These are phyloP conservation scores for Albugo candida DNA, from an alignment of 352 stramenopile species.

Conservation along the genomic window DNA sequence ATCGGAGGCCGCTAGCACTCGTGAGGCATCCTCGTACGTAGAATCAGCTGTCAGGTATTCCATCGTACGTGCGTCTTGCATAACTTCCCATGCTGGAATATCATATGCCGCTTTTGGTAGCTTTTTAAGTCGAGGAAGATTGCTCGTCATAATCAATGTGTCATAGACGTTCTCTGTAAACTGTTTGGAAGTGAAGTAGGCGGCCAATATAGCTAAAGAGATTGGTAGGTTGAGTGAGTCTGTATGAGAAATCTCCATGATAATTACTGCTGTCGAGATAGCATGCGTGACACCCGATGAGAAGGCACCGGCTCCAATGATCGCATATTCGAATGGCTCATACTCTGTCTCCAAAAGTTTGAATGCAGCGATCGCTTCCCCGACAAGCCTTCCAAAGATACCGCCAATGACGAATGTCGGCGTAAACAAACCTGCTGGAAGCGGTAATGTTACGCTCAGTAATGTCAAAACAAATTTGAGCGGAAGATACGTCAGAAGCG, in stretches of 20 bases:
- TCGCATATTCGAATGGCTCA: constrained; percentile 82
- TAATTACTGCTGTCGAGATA: constrained; percentile 85
- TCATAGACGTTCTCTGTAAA: constrained; percentile 87
- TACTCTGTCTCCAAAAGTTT: constrained; percentile 40
- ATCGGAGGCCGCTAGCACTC: constrained; percentile 22
- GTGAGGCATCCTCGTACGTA: constrained; percentile 35
- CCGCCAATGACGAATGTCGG: constrained; percentile 72
- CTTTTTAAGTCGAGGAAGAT: constrained; percentile 54
- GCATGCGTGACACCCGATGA: constrained; percentile 83
- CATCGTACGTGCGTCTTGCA: constrained; percentile 57
- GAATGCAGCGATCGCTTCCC: constrained; percentile 48
- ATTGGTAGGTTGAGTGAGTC: constrained; percentile 73
- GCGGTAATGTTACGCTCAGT: constrained; percentile 49
- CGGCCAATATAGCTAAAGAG: constrained; percentile 72
- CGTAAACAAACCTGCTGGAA: constrained; percentile 63
- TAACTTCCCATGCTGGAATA: constrained; percentile 68
- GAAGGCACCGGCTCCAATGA: constrained; percentile 83
- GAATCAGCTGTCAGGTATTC: constrained; percentile 39
- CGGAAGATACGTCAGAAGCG: constrained; percentile 49
- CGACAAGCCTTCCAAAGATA: constrained; percentile 63
- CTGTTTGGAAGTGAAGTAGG: constrained; percentile 79
- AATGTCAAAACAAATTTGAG: constrained; percentile 64
- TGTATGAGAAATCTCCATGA: constrained; percentile 84
- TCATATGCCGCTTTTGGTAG: constrained; percentile 71
- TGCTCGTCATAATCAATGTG: constrained; percentile 67